A percentile compares a stretch with the other conserved stretches of the same genome.
phyloP scores from a whole-genome alignment of 352 stramenopile genomes.

The Saprolegnia diclina region DNA sequence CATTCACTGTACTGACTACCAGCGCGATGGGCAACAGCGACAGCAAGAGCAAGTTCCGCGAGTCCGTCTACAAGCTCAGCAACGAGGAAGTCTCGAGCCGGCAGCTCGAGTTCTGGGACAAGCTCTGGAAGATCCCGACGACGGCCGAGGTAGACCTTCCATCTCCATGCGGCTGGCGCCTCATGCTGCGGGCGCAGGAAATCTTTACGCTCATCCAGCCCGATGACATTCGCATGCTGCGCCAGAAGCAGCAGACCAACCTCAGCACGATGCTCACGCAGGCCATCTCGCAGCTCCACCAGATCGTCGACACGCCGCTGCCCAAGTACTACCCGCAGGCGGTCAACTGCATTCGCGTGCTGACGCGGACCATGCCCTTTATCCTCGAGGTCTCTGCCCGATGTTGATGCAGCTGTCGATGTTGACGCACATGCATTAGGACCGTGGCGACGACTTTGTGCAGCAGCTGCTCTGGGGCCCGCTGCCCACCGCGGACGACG shows the following conservation, averaged over 20 bases:
- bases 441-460: slow-evolving; percentile 61
- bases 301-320: slow-evolving; percentile 83
- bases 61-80: slow-evolving; percentile 89
- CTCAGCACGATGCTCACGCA: slow-evolving; percentile 77
- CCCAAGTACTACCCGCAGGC: slow-evolving; percentile 86
- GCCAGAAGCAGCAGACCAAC: slow-evolving; percentile 74
- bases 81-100: slow-evolving; percentile 80
- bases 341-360: slow-evolving; percentile 76
- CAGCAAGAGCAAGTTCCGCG: slow-evolving; percentile 88
- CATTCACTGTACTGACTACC: background rate
- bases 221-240: slow-evolving; percentile 84
- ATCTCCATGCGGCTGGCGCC: background rate
- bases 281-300: slow-evolving; percentile 71
- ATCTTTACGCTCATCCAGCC: slow-evolving; percentile 88
- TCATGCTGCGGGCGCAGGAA: slow-evolving; percentile 30
- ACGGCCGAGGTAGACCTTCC: slow-evolving; percentile 46
- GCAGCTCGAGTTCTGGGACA: slow-evolving; percentile 88
- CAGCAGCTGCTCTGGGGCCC: slow-evolving; percentile 68
- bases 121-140: slow-evolving; percentile 83
- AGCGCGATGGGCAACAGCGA: slow-evolving; percentile 77
- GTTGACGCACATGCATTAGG: background rate
- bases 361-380: slow-evolving; percentile 78
- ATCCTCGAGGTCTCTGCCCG: slow-evolving; percentile 50
- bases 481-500: slow-evolving; percentile 36
- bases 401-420: background rate